Percentiles rank a stretch among this genome's conserved stretches.
These are phyloP conservation scores for Noccaea bulbosa DNA, from an alignment of 345 rosid species.

Conservation along the genomic window DNA sequence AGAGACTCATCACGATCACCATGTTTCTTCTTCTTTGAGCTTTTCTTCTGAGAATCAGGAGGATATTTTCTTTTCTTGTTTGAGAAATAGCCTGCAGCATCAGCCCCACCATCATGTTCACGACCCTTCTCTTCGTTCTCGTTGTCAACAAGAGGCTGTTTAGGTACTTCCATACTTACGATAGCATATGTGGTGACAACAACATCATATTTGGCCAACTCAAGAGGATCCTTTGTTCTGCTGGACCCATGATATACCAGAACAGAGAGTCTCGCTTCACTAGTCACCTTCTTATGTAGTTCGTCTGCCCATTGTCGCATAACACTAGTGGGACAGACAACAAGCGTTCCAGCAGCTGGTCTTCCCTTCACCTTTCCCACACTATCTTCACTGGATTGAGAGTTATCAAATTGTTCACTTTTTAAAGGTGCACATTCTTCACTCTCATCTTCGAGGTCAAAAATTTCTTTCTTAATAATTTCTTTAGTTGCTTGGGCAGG, in stretches of 20 bases:
- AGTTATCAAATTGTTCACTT: constrained; percentile 41
- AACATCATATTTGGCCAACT: constrained; percentile 88
- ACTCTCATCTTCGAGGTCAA: constrained; percentile 75
- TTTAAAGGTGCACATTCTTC: constrained; percentile 53
- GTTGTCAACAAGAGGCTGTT: constrained; percentile 68
- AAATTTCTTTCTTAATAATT: constrained; percentile 54
- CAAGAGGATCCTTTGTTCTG: constrained; percentile 85
- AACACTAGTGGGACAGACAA: constrained; percentile 98
- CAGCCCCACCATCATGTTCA: constrained; percentile 49
- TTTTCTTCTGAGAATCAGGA: constrained; percentile 56
- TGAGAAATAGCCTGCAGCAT: constrained; percentile 44
- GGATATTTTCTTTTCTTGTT: constrained; percentile 65
- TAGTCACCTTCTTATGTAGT: constrained; percentile 72
- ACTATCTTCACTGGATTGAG: constrained; percentile 42
- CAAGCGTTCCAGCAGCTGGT: constrained; percentile 94
- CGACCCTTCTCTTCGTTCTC: constrained; percentile 65
- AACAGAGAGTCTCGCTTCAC: constrained; percentile 69
- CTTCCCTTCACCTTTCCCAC: constrained; percentile 59
- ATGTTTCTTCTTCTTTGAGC: constrained; percentile 60
- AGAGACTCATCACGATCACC: constrained; percentile 53
- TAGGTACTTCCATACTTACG: constrained; percentile 98
- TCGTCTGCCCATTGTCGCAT: constrained; percentile 96
- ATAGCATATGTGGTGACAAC: constrained; percentile 94
- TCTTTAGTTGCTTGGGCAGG: constrained; percentile 46
- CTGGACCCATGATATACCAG: constrained; percentile 89